Base-by-base conservation (phyloP, 805 yeast genomes). In the Nakazawaea laoshanensis region DNA sequence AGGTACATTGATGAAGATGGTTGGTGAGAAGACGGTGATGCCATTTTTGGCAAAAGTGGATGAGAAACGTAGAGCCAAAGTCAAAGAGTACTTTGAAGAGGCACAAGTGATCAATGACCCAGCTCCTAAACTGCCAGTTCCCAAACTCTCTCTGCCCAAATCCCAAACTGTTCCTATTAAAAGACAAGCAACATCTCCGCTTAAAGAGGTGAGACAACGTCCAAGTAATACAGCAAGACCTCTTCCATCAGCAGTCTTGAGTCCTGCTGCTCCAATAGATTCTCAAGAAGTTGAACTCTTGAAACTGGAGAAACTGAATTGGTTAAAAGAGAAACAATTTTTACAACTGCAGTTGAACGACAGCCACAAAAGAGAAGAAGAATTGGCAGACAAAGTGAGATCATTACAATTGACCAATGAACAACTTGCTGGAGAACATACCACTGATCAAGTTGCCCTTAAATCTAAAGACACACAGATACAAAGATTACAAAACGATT, bases 1-100 rank as follows among this genome's bases (percentile, higher is more conserved):
- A 23, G 97, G 96, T 5, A 74, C 83, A 0, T 53, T 87, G 31
- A 78, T 84, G 79, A 85, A 82, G 52, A 68, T 86, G n/a, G 66
- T 77, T 10, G 96, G 95, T 0, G 80, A 74, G 46, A 61, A 87
- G 33, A 77, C 73, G 32, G 56, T 86, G 42, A 71, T 60, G 32
- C 61, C 67, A 3, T 67, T 67, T 29, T 50, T 85, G 35, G 87
- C 75, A 12, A 69, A 70, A n/a, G 61, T 89, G 29, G 96, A 89
- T 47, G 85, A 79, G 30, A 69, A 77, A 44, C 75, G 89, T 51
- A 44, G 56, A 24, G 64, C 66, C 33, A 85, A 86, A 48, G 80
- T 89, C 23, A 59, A 60, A 26, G 79, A 76, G 19, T 72, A 68
- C 32, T 70, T 45, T 41, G 75, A 73, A 32, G 51, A 57, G 8